Evolutionary conservation across 345 rosid species (phyloP).

Genomic region (Bretschneidera sinensis): DNA sequence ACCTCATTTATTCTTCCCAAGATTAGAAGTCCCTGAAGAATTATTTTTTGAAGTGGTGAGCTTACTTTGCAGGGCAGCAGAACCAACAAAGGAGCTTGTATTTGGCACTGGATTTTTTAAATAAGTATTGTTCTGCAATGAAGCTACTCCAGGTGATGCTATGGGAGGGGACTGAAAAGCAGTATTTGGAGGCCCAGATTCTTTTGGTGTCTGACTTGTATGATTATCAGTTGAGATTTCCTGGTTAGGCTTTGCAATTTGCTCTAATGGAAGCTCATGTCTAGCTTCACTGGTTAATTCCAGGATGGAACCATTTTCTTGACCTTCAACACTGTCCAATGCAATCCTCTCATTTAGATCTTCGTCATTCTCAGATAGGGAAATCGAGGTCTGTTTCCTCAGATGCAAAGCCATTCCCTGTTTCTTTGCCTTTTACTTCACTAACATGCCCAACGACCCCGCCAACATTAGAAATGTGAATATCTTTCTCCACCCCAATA

Average conservation of each 20-base stretch:
- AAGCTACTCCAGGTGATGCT: slow-evolving; percentile 11
- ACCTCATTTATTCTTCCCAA: slow-evolving; percentile 49
- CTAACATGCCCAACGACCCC: slow-evolving; percentile 14
- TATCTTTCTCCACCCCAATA: slow-evolving; percentile 25
- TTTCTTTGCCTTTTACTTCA: slow-evolving; percentile 6
- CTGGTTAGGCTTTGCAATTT: slow-evolving; percentile 22
- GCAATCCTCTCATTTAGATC: slow-evolving; percentile 24
- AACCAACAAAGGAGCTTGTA: slow-evolving; percentile 20
- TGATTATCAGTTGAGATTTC: slow-evolving; percentile 13
- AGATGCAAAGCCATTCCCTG: slow-evolving; percentile 18
- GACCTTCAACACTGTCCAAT: slow-evolving; percentile 27
- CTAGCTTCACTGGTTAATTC: slow-evolving; percentile 24
- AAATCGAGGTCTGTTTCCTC: slow-evolving; percentile 19
- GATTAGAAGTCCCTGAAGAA: slow-evolving; percentile 18
- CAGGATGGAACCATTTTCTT: slow-evolving; percentile 27
- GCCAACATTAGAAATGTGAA: slow-evolving; percentile 13
- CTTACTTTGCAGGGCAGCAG: slow-evolving; percentile 16
- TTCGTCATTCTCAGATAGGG: slow-evolving; percentile 17
- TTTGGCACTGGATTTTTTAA: no score
- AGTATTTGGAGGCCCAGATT: slow-evolving; percentile 4
- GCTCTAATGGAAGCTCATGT: slow-evolving; percentile 17
- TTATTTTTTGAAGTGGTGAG: slow-evolving; percentile 19
- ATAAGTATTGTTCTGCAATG: no score
- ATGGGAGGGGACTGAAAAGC: slow-evolving; percentile 11
- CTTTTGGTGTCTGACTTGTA: slow-evolving; percentile 15